These are phyloP conservation scores for Ilyonectria robusta DNA, from an alignment of 2,329 filamentous ascomycete genomes.

Conservation along the genomic window DNA sequence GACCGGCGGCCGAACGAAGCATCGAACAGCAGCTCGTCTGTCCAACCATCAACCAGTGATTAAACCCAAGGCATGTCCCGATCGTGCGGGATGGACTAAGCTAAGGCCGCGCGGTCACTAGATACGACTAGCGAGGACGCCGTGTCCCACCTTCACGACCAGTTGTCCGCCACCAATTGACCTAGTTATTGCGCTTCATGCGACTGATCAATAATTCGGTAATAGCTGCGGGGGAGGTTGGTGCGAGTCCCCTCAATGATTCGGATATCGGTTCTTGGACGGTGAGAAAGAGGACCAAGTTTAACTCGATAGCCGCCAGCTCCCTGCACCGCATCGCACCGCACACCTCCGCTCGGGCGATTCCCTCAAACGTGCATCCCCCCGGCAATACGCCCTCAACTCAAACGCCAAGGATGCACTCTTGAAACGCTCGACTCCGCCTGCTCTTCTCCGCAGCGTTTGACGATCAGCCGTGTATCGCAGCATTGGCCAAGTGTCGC, in stretches of 20 bases:
- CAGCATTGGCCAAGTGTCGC: slow-evolving; percentile 29
- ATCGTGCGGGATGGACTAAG: slow-evolving; percentile 5
- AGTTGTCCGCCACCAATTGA: background rate
- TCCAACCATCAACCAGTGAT: background rate
- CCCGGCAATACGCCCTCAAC: slow-evolving; percentile 36
- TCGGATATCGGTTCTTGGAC: background rate
- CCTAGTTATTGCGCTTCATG: background rate
- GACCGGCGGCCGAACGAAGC: slow-evolving; percentile 2
- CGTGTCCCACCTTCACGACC: background rate
- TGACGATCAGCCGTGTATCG: slow-evolving; percentile 32
- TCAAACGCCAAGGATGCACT: slow-evolving; percentile 37
- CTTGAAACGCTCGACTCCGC: slow-evolving; percentile 42
- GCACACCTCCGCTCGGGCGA: slow-evolving; percentile 5
- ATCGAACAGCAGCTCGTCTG: background rate
- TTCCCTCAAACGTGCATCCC: slow-evolving; percentile 32
- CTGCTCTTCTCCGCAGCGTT: slow-evolving; percentile 33
- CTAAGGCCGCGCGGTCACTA: slow-evolving; percentile 11
- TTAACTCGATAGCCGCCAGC: slow-evolving; percentile 1
- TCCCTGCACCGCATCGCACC: background rate
- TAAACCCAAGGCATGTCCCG: slow-evolving; percentile 3
- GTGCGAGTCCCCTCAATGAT: background rate
- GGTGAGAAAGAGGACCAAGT: background rate
- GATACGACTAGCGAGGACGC: background rate
- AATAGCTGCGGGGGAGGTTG: background rate
- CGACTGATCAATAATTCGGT: background rate